These are phyloP conservation scores for Naegleria fowleri DNA, from an alignment of 208 protist species.

Conservation along the genomic window DNA sequence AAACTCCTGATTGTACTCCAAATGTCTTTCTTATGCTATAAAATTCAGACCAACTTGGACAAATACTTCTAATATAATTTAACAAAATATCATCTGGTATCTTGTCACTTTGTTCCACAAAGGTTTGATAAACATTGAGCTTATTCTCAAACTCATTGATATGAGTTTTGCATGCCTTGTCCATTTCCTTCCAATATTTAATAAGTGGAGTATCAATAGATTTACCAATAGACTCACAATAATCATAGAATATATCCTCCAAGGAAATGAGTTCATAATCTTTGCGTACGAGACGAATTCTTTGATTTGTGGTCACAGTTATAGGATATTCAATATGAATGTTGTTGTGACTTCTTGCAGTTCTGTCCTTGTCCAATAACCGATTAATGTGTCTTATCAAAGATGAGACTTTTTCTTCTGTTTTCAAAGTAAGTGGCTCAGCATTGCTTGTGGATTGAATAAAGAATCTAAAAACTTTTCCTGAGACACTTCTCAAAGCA, in stretches of 20 bases:
- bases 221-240: background rate
- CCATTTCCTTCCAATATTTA: background rate
- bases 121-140: background rate
- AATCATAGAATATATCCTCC: background rate
- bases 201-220: background rate
- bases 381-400: constrained; percentile 1
- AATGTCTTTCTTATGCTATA: constrained; percentile 15
- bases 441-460: background rate
- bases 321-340: background rate
- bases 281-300: constrained; percentile 8
- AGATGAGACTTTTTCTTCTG: background rate
- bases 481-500: background rate
- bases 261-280: background rate
- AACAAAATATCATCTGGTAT: constrained; percentile 5
- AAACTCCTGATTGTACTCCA: background rate
- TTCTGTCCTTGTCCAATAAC: constrained; percentile 8
- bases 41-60: background rate
- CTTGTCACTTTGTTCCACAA: background rate
- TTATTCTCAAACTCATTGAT: background rate
- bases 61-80: background rate
- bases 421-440: background rate
- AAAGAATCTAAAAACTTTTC: constrained; percentile 21
- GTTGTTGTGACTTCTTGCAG: background rate
- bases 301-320: background rate
- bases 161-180: background rate